Conservation (phyloP, 1,139 yeast genomes). For the Yamadazyma songkhlaensis region DNA sequence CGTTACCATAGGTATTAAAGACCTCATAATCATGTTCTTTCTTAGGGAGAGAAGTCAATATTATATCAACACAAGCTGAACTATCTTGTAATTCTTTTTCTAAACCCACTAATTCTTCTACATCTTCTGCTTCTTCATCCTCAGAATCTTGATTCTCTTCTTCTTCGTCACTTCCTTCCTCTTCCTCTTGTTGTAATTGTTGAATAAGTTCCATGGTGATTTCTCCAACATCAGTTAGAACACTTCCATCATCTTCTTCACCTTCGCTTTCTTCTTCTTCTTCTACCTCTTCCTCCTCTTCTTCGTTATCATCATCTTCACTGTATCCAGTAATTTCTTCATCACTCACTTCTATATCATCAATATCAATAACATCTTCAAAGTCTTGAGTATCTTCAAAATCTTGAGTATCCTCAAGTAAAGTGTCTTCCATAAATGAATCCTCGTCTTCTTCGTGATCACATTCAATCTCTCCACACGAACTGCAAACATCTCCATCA, state of each 20-base stretch:
- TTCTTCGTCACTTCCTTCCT: conserved; percentile 26
- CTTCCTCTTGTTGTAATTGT: conserved; percentile 22
- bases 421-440: conserved; percentile 16
- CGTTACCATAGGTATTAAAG: conserved; percentile 76
- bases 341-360: conserved; percentile 18
- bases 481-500: conserved; percentile 59
- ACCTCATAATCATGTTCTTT: conserved; percentile 51
- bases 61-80: conserved; percentile 57
- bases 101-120: conserved; percentile 13
- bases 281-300: conserved; percentile 2
- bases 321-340: conserved; percentile 10
- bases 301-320: conserved; percentile 14
- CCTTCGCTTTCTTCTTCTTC: conserved; percentile 2
- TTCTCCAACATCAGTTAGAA: conserved; percentile 14
- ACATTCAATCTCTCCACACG: conserved; percentile 71
- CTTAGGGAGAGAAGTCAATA: conserved; percentile 36
- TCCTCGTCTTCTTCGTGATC: conserved; percentile 42
- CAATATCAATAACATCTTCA: conserved; percentile 11
- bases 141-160: conserved; percentile 24
- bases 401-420: conserved; percentile 19
- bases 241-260: conserved; percentile 7
- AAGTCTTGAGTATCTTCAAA: too few relatives aligned
- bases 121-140: conserved; percentile 18
- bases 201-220: conserved; percentile 39
- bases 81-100: conserved; percentile 28